These are phyloP conservation scores for Skeletonema menzelii DNA, from an alignment of 108 stramenopile genomes.

Conservation along the genomic window DNA sequence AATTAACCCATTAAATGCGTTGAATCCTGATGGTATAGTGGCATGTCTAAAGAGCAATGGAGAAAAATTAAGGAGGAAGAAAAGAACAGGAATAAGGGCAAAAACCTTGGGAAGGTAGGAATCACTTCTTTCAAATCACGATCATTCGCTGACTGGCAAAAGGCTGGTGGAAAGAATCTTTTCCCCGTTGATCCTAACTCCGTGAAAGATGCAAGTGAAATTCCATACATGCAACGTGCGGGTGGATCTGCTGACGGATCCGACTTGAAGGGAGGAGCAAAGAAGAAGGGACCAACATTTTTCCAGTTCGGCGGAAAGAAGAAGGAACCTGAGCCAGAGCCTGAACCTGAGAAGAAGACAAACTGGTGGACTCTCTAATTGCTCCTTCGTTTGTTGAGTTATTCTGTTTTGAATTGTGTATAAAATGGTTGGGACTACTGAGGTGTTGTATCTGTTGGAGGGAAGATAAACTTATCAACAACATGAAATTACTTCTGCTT, in stretches of 20 bases:
- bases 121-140: slow-evolving; percentile 87
- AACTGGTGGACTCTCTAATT: slow-evolving; percentile 86
- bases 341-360: slow-evolving; percentile 55
- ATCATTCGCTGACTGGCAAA: slow-evolving; percentile 85
- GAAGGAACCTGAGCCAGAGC: slow-evolving; percentile 63
- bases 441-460: neutral
- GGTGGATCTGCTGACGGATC: slow-evolving; percentile 79
- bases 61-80: slow-evolving; percentile 75
- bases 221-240: slow-evolving; percentile 91
- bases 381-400: neutral
- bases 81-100: slow-evolving; percentile 72
- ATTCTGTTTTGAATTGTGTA: neutral
- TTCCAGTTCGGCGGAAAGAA: slow-evolving; percentile 45
- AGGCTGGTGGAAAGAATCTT: slow-evolving; percentile 82
- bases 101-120: slow-evolving; percentile 79
- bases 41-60: slow-evolving; percentile 85
- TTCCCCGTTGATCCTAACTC: slow-evolving; percentile 85
- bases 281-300: slow-evolving; percentile 52
- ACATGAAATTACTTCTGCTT: neutral
- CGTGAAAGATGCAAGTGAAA: slow-evolving; percentile 69
- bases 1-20: neutral
- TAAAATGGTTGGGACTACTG: neutral
- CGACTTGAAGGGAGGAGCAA: slow-evolving; percentile 66
- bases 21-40: slow-evolving; percentile 21
- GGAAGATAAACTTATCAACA: neutral